Percentiles rank a stretch among this genome's conserved stretches.
Conservation (phyloP, 2,329 filamentous ascomycete genomes). For the Xylariaceae sp. region DNA sequence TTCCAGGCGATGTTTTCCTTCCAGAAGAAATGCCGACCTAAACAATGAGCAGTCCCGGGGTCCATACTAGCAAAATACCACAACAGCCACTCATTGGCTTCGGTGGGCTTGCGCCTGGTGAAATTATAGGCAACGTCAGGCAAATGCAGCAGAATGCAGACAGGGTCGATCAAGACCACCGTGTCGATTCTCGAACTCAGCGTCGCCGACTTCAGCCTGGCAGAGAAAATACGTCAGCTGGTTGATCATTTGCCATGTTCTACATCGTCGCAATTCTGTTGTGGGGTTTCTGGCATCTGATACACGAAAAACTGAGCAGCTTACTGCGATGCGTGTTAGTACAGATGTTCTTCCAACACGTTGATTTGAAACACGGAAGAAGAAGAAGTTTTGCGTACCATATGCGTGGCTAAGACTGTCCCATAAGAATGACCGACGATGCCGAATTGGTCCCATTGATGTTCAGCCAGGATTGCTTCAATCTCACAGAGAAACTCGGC, state of each 20-base stretch:
- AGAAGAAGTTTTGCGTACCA: constrained; percentile 26
- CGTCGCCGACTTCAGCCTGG: constrained; percentile 40
- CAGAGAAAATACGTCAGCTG: too few species aligned
- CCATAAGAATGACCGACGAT: constrained; percentile 63
- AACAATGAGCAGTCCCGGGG: constrained; percentile 60
- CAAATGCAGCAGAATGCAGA: constrained; percentile 63
- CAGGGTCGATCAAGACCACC: constrained; percentile 54
- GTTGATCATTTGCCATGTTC: too few species aligned
- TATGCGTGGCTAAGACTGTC: constrained; percentile 58
- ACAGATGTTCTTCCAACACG: too few species aligned
- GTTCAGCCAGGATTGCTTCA: constrained; percentile 50
- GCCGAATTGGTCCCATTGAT: constrained; percentile 56
- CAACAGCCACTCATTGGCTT: constrained; percentile 66
- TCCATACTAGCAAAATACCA: constrained; percentile 69
- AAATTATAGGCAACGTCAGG: constrained; percentile 72
- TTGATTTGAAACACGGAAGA: too few species aligned
- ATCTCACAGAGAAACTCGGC: constrained; percentile 55
- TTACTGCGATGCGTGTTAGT: too few species aligned
- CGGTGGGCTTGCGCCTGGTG: constrained; percentile 46
- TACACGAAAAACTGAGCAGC: too few species aligned
- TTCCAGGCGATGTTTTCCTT: constrained; percentile 67
- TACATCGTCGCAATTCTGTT: too few species aligned
- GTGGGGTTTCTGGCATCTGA: too few species aligned
- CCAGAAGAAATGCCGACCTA: constrained; percentile 69
- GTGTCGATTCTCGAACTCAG: constrained; percentile 49